Evolutionary conservation across 345 rosid genomes (phyloP), one percentile per base, ranked within the genome.

Genomic region (Linum tenue): DNA sequence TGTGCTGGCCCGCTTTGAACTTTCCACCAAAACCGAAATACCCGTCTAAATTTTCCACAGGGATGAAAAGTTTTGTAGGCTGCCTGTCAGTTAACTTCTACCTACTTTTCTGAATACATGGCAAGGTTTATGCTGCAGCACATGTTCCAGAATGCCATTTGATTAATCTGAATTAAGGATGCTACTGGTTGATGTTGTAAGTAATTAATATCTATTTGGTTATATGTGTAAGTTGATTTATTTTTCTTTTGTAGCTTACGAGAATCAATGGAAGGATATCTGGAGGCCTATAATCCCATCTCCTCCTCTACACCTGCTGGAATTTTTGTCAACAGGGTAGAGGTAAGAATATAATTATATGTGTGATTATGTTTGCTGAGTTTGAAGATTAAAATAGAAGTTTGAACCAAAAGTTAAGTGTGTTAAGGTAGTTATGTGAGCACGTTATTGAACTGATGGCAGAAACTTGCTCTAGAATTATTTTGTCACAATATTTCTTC

Each of bases 261-360:
- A 72, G 79, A 84, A 69, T 92, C 98, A 36, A 92, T 92, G 98
- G 96, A 84, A 84, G 94, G 94, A 58, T 86, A 81, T 80, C 98
- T 92, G 69, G 96, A 89, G 74, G 95, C 90, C 70, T 92, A 87
- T 76, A 60, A 87, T 84, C 97, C 98, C 60, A 70, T 62, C 44
- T 48, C 78, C 57, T 86, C 94, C 41, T 72, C 78, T 67, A 78
- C 85, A 74, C 94, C 98, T 37, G 79, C 88, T 69, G 98, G 97
- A 81, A 91, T 89, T 74, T 92, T 92, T 51, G 82, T 86, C 77
- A 82, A 85, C 63, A 83, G 91, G 51, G 87, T 86, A 73, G 91
- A 92, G 90, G 95, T 92, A 60, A 72, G 65, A 64, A 59, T 37
- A 62, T 37, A 44, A 55, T 65, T 63, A 60, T 41, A 53, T 59